These are phyloP conservation scores for Alnus glutinosa DNA, from an alignment of 306 rosid genomes.

Conservation along the genomic window DNA sequence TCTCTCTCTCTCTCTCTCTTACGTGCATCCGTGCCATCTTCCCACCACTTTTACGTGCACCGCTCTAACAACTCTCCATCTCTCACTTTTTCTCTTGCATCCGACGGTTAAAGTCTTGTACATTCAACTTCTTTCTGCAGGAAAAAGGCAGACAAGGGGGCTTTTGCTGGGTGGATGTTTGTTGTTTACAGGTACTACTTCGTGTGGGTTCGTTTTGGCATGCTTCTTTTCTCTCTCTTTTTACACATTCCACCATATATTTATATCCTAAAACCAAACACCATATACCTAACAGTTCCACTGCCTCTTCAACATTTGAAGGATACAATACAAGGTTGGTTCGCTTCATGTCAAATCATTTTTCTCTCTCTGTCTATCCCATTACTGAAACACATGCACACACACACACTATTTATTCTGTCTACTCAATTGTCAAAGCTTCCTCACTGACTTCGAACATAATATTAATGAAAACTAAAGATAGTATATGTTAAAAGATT, in stretches of 20 bases:
- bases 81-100: neutral
- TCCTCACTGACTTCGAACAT: neutral
- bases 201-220: neutral
- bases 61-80: neutral
- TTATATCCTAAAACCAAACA: neutral
- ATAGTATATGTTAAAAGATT: neutral
- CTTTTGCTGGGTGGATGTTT: neutral
- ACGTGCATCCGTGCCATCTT: constrained; percentile 11
- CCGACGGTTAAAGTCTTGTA: constrained; percentile 23
- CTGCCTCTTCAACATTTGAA: neutral
- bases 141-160: constrained; percentile 22
- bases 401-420: neutral
- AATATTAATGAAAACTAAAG: neutral
- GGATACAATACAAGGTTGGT: constrained; percentile 11
- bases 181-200: neutral
- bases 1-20: neutral
- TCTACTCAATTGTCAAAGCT: neutral
- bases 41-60: constrained; percentile 28
- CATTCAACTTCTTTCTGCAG: neutral
- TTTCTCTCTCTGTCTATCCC: neutral
- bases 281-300: neutral
- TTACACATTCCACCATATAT: neutral
- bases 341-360: neutral
- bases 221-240: constrained; percentile 6
- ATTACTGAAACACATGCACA: neutral